Conservation (phyloP, 2,329 filamentous ascomycete species). For the Pyrenophora seminiperda region DNA sequence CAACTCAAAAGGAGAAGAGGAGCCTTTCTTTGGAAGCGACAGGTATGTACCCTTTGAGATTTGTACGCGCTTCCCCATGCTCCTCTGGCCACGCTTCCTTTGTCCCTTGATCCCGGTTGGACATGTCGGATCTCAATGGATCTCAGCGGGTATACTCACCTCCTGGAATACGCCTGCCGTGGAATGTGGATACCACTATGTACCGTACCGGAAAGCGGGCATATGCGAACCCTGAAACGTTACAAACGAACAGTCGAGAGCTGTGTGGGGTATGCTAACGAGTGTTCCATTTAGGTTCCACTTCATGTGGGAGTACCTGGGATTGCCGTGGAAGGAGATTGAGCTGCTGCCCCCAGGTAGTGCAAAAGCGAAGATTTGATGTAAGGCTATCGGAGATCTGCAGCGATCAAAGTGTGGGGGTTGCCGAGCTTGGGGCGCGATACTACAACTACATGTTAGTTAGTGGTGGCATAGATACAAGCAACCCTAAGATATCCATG, state of each 20-base stretch:
- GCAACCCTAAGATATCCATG: constrained; percentile 5
- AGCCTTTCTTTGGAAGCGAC: constrained; percentile 80
- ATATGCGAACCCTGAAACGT: constrained; percentile 25
- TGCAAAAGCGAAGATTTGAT: constrained; percentile 41
- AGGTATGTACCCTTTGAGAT: constrained; percentile 52
- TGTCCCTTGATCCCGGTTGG: background rate
- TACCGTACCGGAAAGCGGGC: background rate
- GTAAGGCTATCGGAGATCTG: background rate
- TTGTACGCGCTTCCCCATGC: no score
- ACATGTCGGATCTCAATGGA: constrained; percentile 3
- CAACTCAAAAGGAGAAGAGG: constrained; percentile 61
- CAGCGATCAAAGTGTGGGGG: constrained; percentile 1
- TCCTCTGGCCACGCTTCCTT: constrained; percentile 1
- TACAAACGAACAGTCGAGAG: constrained; percentile 5
- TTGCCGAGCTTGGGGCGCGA: background rate
- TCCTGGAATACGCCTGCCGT: constrained; percentile 17
- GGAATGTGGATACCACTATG: constrained; percentile 5
- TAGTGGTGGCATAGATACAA: background rate
- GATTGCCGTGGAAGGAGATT: constrained; percentile 63
- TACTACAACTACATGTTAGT: background rate
- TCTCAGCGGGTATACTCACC: constrained; percentile 5
- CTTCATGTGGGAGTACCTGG: constrained; percentile 71
- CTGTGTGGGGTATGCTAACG: constrained; percentile 18
- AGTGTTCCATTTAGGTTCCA: constrained; percentile 58
- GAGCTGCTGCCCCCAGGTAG: constrained; percentile 47